Evolutionary conservation across 257 asterid genomes (phyloP).

Genomic region (Paraleonurus japonicus): DNA sequence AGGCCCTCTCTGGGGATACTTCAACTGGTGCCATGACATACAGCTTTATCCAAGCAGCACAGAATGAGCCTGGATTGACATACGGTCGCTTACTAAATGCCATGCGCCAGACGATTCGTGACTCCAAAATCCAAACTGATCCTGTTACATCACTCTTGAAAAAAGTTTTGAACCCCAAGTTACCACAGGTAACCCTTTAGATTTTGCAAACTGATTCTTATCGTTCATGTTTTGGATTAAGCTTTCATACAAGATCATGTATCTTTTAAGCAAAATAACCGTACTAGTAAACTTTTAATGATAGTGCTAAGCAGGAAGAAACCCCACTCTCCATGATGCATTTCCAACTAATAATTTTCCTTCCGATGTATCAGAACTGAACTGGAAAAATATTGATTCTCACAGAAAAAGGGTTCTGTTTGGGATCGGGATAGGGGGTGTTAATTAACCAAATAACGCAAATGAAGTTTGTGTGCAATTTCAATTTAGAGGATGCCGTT

Average conservation of each 20-base stretch:
- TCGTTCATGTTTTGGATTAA: neutral
- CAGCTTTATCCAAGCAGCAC: conserved; percentile 56
- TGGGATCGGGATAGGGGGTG: no score
- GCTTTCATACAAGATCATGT: neutral
- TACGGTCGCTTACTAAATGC: conserved; percentile 47
- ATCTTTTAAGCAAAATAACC: neutral
- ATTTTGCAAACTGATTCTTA: neutral
- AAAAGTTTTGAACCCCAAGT: conserved; percentile 18
- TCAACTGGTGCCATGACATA: conserved; percentile 67
- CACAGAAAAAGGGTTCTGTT: no score
- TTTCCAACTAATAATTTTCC: neutral
- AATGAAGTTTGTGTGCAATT: neutral
- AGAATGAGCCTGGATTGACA: conserved; percentile 48
- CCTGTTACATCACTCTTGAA: conserved; percentile 33
- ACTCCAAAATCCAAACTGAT: conserved; percentile 31
- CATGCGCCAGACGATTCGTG: conserved; percentile 41
- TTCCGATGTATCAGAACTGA: neutral
- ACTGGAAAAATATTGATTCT: neutral
- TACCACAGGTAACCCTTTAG: conserved; percentile 30
- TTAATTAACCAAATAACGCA: no score
- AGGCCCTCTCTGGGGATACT: conserved; percentile 52
- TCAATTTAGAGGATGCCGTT: neutral
- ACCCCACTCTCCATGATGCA: neutral
- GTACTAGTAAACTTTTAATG: neutral
- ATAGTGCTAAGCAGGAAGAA: conserved; percentile 12